These are phyloP conservation scores for Debaryomyces coudertii DNA, from an alignment of 1,139 yeast genomes.

Conservation along the genomic window DNA sequence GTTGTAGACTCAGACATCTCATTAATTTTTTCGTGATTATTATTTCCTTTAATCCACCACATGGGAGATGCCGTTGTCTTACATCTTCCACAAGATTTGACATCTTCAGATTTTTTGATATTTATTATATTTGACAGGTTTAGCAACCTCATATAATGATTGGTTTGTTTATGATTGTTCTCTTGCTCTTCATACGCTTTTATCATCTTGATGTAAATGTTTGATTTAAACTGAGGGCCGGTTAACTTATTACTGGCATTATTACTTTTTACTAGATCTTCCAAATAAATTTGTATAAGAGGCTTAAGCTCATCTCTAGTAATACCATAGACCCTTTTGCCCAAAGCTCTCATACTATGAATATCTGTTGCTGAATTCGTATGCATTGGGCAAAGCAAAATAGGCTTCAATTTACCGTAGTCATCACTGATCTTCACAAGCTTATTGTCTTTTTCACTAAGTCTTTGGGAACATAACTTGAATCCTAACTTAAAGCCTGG, in stretches of 20 bases:
- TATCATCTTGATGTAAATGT: constrained; percentile 30
- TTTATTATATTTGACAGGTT: constrained; percentile 17
- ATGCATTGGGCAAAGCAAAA: constrained; percentile 48
- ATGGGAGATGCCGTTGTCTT: constrained; percentile 36
- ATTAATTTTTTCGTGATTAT: constrained; percentile 1
- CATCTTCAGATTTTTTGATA: constrained; percentile 19
- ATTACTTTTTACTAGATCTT: constrained; percentile 38
- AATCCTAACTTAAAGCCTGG: constrained; percentile 51
- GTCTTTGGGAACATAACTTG: constrained; percentile 28
- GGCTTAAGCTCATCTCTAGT: constrained; percentile 34
- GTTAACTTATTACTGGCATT: constrained; percentile 18
- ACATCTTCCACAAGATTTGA: constrained; percentile 28
- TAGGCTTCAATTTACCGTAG: constrained; percentile 47
- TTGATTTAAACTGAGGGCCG: constrained; percentile 40
- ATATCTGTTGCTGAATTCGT: constrained; percentile 18
- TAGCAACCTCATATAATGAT: constrained; percentile 17
- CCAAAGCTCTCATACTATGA: constrained; percentile 30
- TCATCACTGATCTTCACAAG: constrained; percentile 30
- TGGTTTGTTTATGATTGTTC: constrained; percentile 12
- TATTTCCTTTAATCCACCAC: constrained; percentile 35
- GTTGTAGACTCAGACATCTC: not conserved
- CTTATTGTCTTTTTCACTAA: constrained; percentile 23
- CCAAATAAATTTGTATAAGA: constrained; percentile 45
- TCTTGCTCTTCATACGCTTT: constrained; percentile 21
- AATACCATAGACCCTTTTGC: constrained; percentile 33